Percentiles rank a stretch among this genome's conserved stretches.
Conservation (phyloP, 192 early-diverging fungal species). For the Funneliformis mosseae region DNA sequence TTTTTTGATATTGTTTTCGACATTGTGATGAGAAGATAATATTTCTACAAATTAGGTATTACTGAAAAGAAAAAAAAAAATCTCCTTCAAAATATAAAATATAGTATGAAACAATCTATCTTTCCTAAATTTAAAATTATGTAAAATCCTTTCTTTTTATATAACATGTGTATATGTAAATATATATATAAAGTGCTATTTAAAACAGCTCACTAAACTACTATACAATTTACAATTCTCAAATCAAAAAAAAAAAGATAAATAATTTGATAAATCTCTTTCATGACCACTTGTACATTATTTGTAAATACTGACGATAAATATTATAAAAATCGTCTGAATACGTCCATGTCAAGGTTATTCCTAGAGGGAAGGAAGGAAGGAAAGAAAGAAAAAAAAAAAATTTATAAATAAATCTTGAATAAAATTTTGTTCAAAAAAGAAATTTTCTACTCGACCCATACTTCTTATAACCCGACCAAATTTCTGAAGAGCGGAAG, state of each 20-base stretch:
- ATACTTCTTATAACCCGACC: not conserved
- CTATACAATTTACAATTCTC: no score
- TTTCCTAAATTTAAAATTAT: no score
- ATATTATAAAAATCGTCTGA: slow-evolving; percentile 3
- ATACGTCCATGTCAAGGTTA: not conserved
- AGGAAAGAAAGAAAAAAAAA: not conserved
- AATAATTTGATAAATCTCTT: not conserved
- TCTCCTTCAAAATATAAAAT: no score
- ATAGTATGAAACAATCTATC: no score
- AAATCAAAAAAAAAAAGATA: not conserved
- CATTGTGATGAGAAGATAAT: no score
- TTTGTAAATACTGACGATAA: not conserved
- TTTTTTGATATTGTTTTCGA: no score
- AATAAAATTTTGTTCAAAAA: not conserved
- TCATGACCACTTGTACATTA: not conserved
- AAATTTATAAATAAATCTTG: not conserved
- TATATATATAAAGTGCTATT: no score
- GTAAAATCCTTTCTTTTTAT: no score
- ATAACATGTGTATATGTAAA: no score
- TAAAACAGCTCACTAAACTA: no score
- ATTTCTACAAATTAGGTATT: no score
- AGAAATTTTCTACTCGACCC: not conserved
- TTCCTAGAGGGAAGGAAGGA: not conserved
- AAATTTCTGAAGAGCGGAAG: not conserved
- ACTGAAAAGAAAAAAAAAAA: no score